Conservation (phyloP, 2,329 filamentous ascomycete species). For the Curvularia eragrostidis region DNA sequence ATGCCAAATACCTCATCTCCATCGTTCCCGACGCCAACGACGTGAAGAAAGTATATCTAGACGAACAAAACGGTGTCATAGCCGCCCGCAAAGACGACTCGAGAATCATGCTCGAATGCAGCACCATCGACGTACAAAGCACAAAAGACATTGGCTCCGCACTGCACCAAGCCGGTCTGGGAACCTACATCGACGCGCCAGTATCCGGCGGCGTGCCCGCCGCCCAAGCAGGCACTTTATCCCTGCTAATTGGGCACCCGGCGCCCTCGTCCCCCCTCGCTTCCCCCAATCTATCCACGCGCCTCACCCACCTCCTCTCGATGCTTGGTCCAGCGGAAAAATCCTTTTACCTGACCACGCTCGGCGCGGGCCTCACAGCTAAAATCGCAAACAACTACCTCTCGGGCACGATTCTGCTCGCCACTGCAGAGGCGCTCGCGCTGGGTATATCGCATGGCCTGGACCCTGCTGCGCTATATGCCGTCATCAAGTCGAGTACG, state of each 20-base stretch:
- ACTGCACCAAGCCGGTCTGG: slow-evolving; percentile 20
- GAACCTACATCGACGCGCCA: slow-evolving; percentile 41
- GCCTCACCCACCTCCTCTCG: slow-evolving; percentile 20
- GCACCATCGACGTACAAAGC: slow-evolving; percentile 41
- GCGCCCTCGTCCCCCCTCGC: not conserved
- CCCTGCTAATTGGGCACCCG: slow-evolving; percentile 39
- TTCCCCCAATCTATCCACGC: slow-evolving; percentile 11
- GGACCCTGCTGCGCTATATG: slow-evolving; percentile 36
- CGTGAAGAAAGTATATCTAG: slow-evolving; percentile 42
- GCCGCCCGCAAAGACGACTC: slow-evolving; percentile 24
- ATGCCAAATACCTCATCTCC: slow-evolving; percentile 36
- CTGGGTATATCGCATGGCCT: slow-evolving; percentile 42
- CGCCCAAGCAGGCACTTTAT: slow-evolving; percentile 35
- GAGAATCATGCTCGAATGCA: slow-evolving; percentile 41
- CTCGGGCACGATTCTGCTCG: slow-evolving; percentile 40
- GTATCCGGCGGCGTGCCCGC: slow-evolving; percentile 46
- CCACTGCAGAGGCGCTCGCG: slow-evolving; percentile 42
- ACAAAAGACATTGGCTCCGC: slow-evolving; percentile 34
- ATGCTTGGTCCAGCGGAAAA: slow-evolving; percentile 38
- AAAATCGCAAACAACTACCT: slow-evolving; percentile 48
- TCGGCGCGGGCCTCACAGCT: slow-evolving; percentile 41
- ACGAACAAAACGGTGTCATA: slow-evolving; percentile 35
- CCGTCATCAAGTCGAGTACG: slow-evolving; percentile 40
- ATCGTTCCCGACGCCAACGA: slow-evolving; percentile 39
- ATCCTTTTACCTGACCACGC: slow-evolving; percentile 38